Evolutionary conservation across 2,329 filamentous ascomycete genomes (phyloP).

Genomic region (Thielaviopsis euricoi): DNA sequence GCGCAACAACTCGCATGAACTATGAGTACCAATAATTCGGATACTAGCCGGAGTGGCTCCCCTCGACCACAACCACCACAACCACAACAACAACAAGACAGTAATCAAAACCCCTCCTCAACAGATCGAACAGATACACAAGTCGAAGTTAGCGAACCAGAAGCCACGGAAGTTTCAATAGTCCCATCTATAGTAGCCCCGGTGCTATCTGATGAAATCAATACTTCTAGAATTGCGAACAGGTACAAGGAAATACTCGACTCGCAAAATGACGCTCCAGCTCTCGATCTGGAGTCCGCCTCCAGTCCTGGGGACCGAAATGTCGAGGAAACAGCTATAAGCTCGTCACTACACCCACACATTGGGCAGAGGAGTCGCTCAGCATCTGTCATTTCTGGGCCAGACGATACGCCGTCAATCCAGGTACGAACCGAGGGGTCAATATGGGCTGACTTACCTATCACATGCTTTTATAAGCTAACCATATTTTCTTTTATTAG

Average conservation of each 20-base stretch:
- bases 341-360: conserved; percentile 15
- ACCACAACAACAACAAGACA: background rate
- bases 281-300: background rate
- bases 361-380: conserved; percentile 47
- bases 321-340: background rate
- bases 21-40: background rate
- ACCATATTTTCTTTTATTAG: conserved; percentile 20
- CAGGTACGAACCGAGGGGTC: conserved; percentile 38
- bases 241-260: background rate
- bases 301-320: background rate
- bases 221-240: background rate
- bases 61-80: background rate
- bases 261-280: background rate
- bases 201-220: conserved; percentile 25
- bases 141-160: background rate
- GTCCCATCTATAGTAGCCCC: conserved; percentile 18
- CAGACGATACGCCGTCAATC: conserved; percentile 71
- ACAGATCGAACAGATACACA: background rate
- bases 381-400: conserved; percentile 53
- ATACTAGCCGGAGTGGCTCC: background rate
- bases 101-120: background rate
- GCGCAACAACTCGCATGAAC: background rate
- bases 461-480: background rate
- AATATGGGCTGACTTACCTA: conserved; percentile 13
- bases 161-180: background rate